These are phyloP conservation scores for Nothophaeocryptopus gaeumannii DNA, from an alignment of 2,329 filamentous ascomycete genomes.

Conservation along the genomic window DNA sequence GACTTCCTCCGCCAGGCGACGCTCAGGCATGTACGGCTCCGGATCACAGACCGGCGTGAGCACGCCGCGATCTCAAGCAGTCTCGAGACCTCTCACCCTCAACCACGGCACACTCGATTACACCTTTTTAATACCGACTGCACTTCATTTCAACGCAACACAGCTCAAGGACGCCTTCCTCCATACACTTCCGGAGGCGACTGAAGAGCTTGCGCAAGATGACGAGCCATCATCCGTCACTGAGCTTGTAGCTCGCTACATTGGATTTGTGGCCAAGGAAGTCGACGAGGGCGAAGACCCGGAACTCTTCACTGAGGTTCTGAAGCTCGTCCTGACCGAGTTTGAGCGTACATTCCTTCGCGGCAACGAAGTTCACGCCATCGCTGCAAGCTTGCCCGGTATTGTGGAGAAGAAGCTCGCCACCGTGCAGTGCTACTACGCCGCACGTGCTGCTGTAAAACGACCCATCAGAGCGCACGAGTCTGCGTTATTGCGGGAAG, in stretches of 20 bases:
- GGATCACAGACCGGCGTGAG: conserved; percentile 82
- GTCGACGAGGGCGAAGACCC: conserved; percentile 92
- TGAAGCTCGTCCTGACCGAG: conserved; percentile 89
- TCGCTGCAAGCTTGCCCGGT: conserved; percentile 80
- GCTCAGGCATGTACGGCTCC: conserved; percentile 27
- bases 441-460: conserved; percentile 77
- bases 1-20: conserved; percentile 10
- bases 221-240: conserved; percentile 96
- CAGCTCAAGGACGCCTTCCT: conserved; percentile 90
- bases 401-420: conserved; percentile 90
- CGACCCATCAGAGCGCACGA: conserved; percentile 87
- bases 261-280: conserved; percentile 84
- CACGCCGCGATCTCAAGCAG: conserved; percentile 88
- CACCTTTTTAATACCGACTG: conserved; percentile 91
- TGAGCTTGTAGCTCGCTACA: conserved; percentile 89
- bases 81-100: conserved; percentile 85
- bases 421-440: conserved; percentile 88
- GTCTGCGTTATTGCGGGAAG: conserved; percentile 86
- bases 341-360: conserved; percentile 93
- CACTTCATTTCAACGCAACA: conserved; percentile 91
- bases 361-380: conserved; percentile 92
- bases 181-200: conserved; percentile 79
- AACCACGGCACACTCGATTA: conserved; percentile 94
- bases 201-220: conserved; percentile 95
- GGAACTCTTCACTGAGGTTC: conserved; percentile 85